Percentiles rank a stretch among this genome's conserved stretches.
phyloP scores from a whole-genome alignment of 2,329 filamentous ascomycete genomes.

The Ilyonectria mors-panacis region DNA sequence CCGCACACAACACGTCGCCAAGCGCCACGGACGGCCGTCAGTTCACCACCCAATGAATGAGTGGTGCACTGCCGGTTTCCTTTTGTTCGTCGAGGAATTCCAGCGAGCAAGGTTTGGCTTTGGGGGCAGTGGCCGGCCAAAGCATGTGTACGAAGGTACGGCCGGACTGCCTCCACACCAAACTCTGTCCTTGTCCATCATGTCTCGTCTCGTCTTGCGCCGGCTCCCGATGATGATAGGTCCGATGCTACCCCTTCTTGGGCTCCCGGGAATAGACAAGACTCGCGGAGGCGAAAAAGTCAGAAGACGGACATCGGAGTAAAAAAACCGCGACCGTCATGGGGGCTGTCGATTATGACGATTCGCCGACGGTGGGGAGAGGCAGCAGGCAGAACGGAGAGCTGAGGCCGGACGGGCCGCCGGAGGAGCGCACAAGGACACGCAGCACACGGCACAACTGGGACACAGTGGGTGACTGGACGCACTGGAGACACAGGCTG shows the following conservation, averaged over 20 bases:
- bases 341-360: constrained; percentile 45
- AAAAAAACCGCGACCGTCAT: constrained; percentile 43
- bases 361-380: constrained; percentile 44
- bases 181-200: constrained; percentile 41
- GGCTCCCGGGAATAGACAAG: constrained; percentile 34
- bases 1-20: constrained; percentile 45
- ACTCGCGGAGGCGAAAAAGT: constrained; percentile 41
- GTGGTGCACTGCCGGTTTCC: constrained; percentile 30
- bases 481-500: neutral
- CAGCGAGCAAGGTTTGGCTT: constrained; percentile 44
- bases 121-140: constrained; percentile 32
- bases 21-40: constrained; percentile 42
- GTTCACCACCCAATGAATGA: constrained; percentile 40
- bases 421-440: constrained; percentile 31
- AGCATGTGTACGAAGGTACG: constrained; percentile 27
- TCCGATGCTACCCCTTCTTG: constrained; percentile 32
- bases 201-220: constrained; percentile 28
- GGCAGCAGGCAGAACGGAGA: constrained; percentile 32
- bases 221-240: constrained; percentile 30
- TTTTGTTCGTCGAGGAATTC: constrained; percentile 41
- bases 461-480: neutral
- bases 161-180: constrained; percentile 24
- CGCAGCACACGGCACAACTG: constrained; percentile 37
- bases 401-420: constrained; percentile 29
- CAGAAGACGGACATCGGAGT: constrained; percentile 28